Base-by-base conservation (phyloP, 768 basidiomycete species). In the Tylopilus subfusipes region DNA sequence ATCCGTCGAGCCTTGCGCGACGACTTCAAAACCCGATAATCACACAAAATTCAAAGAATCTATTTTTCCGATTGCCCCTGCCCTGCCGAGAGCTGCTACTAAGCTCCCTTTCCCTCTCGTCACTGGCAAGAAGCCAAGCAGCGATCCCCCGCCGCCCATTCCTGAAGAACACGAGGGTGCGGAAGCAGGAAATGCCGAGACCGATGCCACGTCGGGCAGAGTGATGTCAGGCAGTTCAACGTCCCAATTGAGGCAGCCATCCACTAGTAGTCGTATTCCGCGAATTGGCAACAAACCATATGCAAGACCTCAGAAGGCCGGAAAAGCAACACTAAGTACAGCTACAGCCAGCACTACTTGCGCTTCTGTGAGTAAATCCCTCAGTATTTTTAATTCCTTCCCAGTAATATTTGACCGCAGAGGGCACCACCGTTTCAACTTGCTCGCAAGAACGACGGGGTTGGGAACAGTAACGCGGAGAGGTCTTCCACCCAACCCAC, bases 211-310 rank as follows among this genome's bases (percentile, higher is more conserved):
- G 0, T 43, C 53, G 16, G 55, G 51, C 29, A 67, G 34, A 49
- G 62, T 34, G 40, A 46, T 64, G 19, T 61, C 69, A 33, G 53
- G 64, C n/a, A 59, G 59, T 21, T 55, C 61, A 5, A 80, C 77
- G 52, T 80, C 81, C 18, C 75, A 56, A 42, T 63, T 85, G 49
- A 82, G 77, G 61, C 80, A 83, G 56, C 67, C 73, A 9, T 61
- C 68, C 24, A 40, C 30, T n/a, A 76, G 73, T 1, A 84, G 85
- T 67, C 76, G 76, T 64, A 86, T 86, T 60, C 85, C 85, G 18
- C 76, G 85, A 54, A 81, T 82, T 39, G 77, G 76, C 33, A 67
- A 66, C 24, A 86, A 85, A 50, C 85, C 84, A 3, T 86, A 86
- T 66, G 69, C 77, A 29, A 75, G 81, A 54, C 75, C 75, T 47